These are phyloP conservation scores for Colletotrichum phormii DNA, from an alignment of 2,329 filamentous ascomycete species.

Conservation along the genomic window DNA sequence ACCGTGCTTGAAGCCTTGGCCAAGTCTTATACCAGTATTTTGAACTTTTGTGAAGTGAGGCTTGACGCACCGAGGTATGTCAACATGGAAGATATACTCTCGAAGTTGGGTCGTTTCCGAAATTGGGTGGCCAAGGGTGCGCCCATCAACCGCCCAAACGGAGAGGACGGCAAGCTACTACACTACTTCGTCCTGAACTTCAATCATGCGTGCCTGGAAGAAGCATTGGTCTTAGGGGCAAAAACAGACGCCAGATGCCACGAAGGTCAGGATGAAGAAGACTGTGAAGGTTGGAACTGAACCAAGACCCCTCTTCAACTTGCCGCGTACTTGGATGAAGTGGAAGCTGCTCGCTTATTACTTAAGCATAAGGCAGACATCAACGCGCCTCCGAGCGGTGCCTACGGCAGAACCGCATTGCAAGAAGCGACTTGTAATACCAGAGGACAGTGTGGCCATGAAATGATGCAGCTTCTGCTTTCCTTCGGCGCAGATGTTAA, in stretches of 20 bases:
- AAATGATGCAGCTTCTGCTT: not conserved
- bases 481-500: not conserved
- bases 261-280: too few species aligned
- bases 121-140: not conserved
- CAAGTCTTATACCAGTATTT: too few species aligned
- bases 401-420: not conserved
- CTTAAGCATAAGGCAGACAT: not conserved
- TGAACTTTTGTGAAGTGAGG: too few species aligned
- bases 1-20: not conserved
- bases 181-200: not conserved
- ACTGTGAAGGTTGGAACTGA: too few species aligned
- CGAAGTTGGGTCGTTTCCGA: not conserved
- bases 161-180: not conserved
- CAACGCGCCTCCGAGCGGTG: not conserved
- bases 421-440: not conserved
- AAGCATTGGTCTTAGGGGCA: not conserved
- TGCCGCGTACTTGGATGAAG: not conserved
- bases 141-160: not conserved
- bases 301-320: too few species aligned
- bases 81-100: too few species aligned
- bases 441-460: too few species aligned
- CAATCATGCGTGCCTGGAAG: not conserved
- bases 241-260: not conserved
- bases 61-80: too few species aligned
- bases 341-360: not conserved